Base-by-base conservation (phyloP, 2,329 filamentous ascomycete genomes). In the Fusarium napiforme region DNA sequence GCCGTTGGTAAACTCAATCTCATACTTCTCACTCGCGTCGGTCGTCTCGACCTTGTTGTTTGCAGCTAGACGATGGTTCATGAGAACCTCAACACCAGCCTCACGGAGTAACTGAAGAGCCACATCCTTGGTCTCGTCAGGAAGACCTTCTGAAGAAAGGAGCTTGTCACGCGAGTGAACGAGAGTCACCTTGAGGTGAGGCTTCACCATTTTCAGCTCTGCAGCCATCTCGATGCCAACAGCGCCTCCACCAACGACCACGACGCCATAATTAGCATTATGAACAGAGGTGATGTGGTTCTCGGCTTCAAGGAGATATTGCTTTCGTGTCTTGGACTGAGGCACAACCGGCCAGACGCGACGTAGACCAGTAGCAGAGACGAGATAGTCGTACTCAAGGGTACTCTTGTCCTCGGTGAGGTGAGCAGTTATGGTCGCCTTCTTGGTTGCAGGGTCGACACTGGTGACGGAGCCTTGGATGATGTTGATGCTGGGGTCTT, bases 161-260 rank as follows among this genome's bases (percentile, higher is more conserved):
- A 96, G 87, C 76, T 89, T 89, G 32, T 87, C 84, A 26, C 92
- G 86, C 8, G 93, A 95, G 79, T 96, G 93, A 9, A 94, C 88
- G 4, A 96, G 87, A 2, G 90, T 93, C n/a, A 96, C 91, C 45
- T 87, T 87, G 60, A 90, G 83, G 16, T 87, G 77, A 1, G 93
- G 93, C 69, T 91, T 87, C 30, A 90, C 84, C 50, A 88, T 80
- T 81, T 95, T 95, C 60, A 95, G 84, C 82, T 96, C 93, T 4
- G 92, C 90, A 0, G 93, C 93, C 87, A 96, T 94, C 80, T 96
- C 93, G 61, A 95, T 91, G 14, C 93, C 93, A 3, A 95, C 93
- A 11, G 93, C 93, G 56, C 92, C 83, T 72, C 93, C 93, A 23
- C 93, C 93, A n/a, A 96, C 90, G 28, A 96, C 86, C 1, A 93